Conservation (phyloP, 495 filamentous ascomycete genomes). For the Neurospora sp. region DNA sequence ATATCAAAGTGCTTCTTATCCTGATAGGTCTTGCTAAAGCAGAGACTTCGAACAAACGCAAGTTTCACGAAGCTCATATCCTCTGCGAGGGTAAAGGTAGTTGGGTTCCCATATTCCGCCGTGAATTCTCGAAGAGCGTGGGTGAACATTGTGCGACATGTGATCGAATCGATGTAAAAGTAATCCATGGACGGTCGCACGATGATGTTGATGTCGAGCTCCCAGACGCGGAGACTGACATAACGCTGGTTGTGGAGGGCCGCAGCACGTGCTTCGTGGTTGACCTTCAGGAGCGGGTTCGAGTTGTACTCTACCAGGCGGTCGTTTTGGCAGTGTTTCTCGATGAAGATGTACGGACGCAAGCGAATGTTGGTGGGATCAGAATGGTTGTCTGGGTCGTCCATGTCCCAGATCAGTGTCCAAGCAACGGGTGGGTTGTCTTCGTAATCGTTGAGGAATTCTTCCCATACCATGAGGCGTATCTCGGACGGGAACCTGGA, state of each 20-base stretch:
- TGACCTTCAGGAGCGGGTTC: background rate
- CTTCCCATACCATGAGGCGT: background rate
- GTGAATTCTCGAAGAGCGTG: background rate
- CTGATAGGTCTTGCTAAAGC: fast-evolving
- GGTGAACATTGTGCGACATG: background rate
- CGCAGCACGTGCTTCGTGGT: background rate
- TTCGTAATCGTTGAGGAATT: background rate
- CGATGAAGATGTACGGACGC: background rate
- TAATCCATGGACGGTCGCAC: background rate
- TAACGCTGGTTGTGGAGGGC: background rate
- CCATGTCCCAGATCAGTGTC: background rate
- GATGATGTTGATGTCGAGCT: background rate
- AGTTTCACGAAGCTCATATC: too few relatives aligned
- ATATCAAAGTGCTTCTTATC: background rate
- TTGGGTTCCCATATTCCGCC: background rate
- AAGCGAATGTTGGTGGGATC: background rate
- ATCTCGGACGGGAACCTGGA: background rate
- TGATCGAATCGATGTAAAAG: background rate
- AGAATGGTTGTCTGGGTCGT: background rate
- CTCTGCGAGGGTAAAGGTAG: background rate
- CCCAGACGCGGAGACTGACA: background rate
- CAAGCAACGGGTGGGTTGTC: background rate
- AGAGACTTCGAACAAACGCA: background rate
- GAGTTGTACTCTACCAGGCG: background rate
- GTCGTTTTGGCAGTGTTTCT: background rate